Evolutionary conservation across 2,329 filamentous ascomycete species (phyloP).

Genomic region (Calonectria hongkongensis): DNA sequence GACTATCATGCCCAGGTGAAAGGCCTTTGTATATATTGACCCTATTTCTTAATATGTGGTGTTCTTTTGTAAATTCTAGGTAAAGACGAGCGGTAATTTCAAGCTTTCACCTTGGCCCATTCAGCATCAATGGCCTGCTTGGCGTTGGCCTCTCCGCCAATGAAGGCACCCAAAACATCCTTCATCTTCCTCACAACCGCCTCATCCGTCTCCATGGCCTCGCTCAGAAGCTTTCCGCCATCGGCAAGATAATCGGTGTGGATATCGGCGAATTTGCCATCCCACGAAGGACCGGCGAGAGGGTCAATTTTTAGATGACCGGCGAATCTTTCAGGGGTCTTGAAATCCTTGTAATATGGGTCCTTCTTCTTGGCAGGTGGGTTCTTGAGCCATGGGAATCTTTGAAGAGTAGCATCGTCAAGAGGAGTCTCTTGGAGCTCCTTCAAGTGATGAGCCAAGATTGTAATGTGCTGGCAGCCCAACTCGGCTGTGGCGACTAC

Average conservation of each 20-base stretch:
- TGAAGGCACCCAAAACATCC: conserved; percentile 61
- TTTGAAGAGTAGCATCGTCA: neutral
- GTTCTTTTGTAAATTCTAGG: too few relatives aligned
- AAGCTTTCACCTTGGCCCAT: conserved; percentile 24
- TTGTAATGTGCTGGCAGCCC: conserved; percentile 47
- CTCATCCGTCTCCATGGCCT: conserved; percentile 61
- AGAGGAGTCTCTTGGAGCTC: conserved; percentile 43
- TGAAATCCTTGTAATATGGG: conserved; percentile 32
- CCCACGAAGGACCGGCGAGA: conserved; percentile 59
- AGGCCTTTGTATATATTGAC: too few relatives aligned
- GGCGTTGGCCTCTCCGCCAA: conserved; percentile 57
- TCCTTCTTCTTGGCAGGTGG: neutral
- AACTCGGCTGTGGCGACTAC: conserved; percentile 46
- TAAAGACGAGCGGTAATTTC: neutral
- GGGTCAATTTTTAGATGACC: conserved; percentile 62
- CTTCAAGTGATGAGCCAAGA: conserved; percentile 39
- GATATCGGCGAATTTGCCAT: conserved; percentile 61
- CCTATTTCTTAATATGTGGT: too few relatives aligned
- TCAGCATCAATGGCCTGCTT: conserved; percentile 53
- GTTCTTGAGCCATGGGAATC: conserved; percentile 20
- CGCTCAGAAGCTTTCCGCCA: conserved; percentile 54
- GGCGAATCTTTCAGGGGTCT: conserved; percentile 57
- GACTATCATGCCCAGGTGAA: too few relatives aligned
- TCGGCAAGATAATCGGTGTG: conserved; percentile 67
- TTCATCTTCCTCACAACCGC: conserved; percentile 58